A percentile compares a stretch with the other conserved stretches of the same genome.
Conservation (phyloP, 2,329 filamentous ascomycete genomes). For the Phialophora chinensis region DNA sequence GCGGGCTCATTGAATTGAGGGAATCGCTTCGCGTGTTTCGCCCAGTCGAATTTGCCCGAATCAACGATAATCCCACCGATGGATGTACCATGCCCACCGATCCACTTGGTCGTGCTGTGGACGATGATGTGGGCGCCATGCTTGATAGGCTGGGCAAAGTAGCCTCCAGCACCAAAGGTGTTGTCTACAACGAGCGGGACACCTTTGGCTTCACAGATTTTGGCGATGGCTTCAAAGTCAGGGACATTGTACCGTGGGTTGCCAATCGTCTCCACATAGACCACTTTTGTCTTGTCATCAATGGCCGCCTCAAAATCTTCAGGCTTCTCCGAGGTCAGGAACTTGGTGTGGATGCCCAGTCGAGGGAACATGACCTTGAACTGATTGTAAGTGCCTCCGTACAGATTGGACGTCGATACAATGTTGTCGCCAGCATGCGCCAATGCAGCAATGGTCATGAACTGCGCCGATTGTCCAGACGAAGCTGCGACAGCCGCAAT, state of each 20-base stretch:
- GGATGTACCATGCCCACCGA: conserved; percentile 86
- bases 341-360: conserved; percentile 81
- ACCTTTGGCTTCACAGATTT: conserved; percentile 72
- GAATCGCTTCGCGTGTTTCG: conserved; percentile 80
- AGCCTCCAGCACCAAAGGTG: conserved; percentile 88
- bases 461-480: conserved; percentile 85
- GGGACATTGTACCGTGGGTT: conserved; percentile 89
- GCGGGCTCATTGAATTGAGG: conserved; percentile 90
- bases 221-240: conserved; percentile 80
- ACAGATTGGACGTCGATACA: conserved; percentile 81
- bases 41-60: conserved; percentile 86
- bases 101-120: conserved; percentile 92
- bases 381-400: conserved; percentile 93
- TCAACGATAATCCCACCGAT: conserved; percentile 80
- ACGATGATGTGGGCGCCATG: conserved; percentile 89
- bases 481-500: conserved; percentile 65
- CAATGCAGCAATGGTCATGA: conserved; percentile 79
- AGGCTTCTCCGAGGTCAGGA: conserved; percentile 70
- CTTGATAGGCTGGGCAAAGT: conserved; percentile 80
- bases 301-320: conserved; percentile 78
- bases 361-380: conserved; percentile 84
- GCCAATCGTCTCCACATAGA: conserved; percentile 87
- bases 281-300: conserved; percentile 85
- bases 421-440: conserved; percentile 87
- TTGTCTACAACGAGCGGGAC: conserved; percentile 78